Conservation (phyloP, 192 early-diverging fungal species). For the Entomortierella parvispora region DNA sequence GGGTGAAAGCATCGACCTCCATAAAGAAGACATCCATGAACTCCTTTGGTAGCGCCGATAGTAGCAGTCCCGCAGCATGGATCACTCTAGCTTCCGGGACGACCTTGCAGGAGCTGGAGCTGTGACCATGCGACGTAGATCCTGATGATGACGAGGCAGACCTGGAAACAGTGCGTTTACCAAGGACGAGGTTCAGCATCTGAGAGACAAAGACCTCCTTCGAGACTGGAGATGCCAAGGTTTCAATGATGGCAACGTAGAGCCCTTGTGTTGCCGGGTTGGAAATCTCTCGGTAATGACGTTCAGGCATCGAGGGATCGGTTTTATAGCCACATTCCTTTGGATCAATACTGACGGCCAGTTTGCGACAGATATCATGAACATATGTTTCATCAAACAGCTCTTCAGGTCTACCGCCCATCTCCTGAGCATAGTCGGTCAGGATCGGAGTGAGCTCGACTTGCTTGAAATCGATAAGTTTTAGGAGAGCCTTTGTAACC, state of each 20-base stretch:
- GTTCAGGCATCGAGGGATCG: slow-evolving; percentile 59
- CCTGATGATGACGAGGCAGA: slow-evolving; percentile 48
- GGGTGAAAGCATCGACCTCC: slow-evolving; percentile 37
- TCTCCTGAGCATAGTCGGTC: slow-evolving; percentile 58
- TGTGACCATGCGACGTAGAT: not conserved
- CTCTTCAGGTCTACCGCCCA: slow-evolving; percentile 33
- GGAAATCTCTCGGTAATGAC: slow-evolving; percentile 68
- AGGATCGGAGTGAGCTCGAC: slow-evolving; percentile 31
- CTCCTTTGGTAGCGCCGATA: slow-evolving; percentile 58
- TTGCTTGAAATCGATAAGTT: slow-evolving; percentile 37
- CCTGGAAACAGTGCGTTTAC: slow-evolving; percentile 53
- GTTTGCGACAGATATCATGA: slow-evolving; percentile 59
- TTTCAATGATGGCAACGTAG: slow-evolving; percentile 60
- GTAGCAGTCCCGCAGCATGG: slow-evolving; percentile 62
- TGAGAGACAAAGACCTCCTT: slow-evolving; percentile 53
- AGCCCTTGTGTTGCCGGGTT: slow-evolving; percentile 70
- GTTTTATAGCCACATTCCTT: slow-evolving; percentile 63
- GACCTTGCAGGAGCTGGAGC: slow-evolving; percentile 14
- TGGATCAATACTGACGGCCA: slow-evolving; percentile 60
- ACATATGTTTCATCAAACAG: slow-evolving; percentile 62
- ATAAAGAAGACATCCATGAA: slow-evolving; percentile 45
- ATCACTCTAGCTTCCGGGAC: slow-evolving; percentile 53
- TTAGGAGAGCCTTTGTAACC: slow-evolving; percentile 48
- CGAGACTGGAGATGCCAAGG: slow-evolving; percentile 53
- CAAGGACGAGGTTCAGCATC: slow-evolving; percentile 54